Base-by-base conservation (phyloP, 1,284 basidiomycete species). In the Rhizoctonia solani region DNA sequence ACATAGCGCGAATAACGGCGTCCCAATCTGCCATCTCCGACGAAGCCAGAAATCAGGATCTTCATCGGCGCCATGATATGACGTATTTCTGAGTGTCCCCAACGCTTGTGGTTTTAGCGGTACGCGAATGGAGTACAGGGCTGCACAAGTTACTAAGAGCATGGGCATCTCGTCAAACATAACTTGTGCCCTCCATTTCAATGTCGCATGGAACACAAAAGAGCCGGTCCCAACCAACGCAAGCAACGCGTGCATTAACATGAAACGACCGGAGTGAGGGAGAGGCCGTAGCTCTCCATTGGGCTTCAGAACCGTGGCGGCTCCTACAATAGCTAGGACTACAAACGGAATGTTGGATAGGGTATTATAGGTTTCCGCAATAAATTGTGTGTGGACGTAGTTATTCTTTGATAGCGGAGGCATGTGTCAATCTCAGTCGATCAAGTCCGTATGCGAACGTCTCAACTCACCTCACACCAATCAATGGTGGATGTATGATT, bases 261-360 rank as follows among this genome's bases (percentile, higher is more conserved):
- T 16, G 21, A 65, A 65, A 1, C 61, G 61, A 27, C 41, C 37
- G n/a, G 61, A 34, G 53, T 65, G 61, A 21, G 61, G 61, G 13
- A 65, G 46, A 11, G 61, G 61, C 23, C 41, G 52, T 4, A 50
- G 54, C 6, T 16, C n/a, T 21, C 41, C 50, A 25, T 49, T 32
- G 3, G 61, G 59, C 23, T 58, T 55, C 14, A 49, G 41, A 4
- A 66, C 59, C 25, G 30, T 32, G 21, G 67, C 42, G 8, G 54
- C 56, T 34, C 71, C 71, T 23, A 68, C 61, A 11, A 71, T 6
- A 1, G 69, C 71, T 46, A 72, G 70, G 3, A 70, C n/a, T 19
- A 72, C 54, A 52, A 70, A 72, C 11, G 71, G 69, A 29, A 72
- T 69, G 46, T 72, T 72, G n/a, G 70, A 71, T 44, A 72, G 54